A percentile compares a stretch with the other conserved stretches of the same genome.
phyloP scores from a whole-genome alignment of 257 asterid genomes.

The Echium plantagineum region DNA sequence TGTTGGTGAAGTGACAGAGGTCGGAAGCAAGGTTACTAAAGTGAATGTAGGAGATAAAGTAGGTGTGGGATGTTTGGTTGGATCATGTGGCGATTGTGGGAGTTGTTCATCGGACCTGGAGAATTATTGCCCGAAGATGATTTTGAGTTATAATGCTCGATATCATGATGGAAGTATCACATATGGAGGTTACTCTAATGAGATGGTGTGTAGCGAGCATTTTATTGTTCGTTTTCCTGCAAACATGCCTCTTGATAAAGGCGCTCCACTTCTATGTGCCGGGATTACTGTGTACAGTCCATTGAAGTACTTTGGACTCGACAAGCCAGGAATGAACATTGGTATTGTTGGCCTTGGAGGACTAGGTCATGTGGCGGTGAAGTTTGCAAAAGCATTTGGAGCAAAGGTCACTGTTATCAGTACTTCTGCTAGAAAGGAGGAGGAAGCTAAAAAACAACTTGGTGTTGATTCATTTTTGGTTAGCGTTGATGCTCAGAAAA shows the following conservation, averaged over 20 bases:
- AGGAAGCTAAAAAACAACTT: slow-evolving; percentile 3
- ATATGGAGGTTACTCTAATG: slow-evolving; percentile 14
- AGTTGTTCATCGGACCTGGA: slow-evolving; percentile 8
- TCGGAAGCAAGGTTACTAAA: slow-evolving; percentile 13
- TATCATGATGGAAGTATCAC: slow-evolving; percentile 7
- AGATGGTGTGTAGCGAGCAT: slow-evolving; percentile 4
- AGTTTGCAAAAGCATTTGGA: slow-evolving; percentile 11
- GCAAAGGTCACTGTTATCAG: slow-evolving; percentile 7
- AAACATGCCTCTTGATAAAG: slow-evolving; percentile 8
- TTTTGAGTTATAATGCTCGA: slow-evolving; percentile 3
- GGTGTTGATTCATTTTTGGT: slow-evolving; percentile 11
- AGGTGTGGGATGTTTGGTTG: slow-evolving; percentile 10
- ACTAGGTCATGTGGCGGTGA: slow-evolving; percentile 12
- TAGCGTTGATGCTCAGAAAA: slow-evolving; percentile 4
- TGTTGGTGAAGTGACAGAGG: slow-evolving; percentile 7
- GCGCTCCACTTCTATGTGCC: slow-evolving; percentile 9
- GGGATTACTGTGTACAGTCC: slow-evolving; percentile 13
- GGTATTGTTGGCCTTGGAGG: slow-evolving; percentile 11
- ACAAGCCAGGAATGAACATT: slow-evolving; percentile 1
- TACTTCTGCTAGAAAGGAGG: slow-evolving; percentile 6
- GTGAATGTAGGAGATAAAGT: slow-evolving; percentile 16
- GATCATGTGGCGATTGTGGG: slow-evolving; percentile 12
- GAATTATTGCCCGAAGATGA: slow-evolving; percentile 8
- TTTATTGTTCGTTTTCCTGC: slow-evolving; percentile 11
- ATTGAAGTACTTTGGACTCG: slow-evolving; percentile 2